Conservation (phyloP, 805 yeast genomes). For the Candida krabiensis region DNA sequence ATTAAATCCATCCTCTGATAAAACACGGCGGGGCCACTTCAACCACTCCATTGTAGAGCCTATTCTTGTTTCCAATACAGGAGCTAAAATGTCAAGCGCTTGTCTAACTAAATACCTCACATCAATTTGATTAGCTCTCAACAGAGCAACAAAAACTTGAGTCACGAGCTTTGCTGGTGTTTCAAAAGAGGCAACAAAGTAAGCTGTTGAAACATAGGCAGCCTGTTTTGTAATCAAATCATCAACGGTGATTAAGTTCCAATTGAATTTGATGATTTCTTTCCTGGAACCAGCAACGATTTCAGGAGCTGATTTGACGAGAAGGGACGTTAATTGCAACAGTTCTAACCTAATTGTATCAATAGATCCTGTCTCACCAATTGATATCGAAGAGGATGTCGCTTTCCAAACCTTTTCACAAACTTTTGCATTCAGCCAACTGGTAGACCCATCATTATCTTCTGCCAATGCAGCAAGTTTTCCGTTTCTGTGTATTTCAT, state of each 20-base stretch:
- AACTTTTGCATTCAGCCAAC: constrained; percentile 68
- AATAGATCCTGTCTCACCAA: constrained; percentile 61
- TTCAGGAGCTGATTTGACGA: constrained; percentile 67
- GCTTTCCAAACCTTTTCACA: constrained; percentile 74
- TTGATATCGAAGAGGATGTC: constrained; percentile 49
- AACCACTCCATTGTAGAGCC: constrained; percentile 72
- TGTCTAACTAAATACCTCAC: constrained; percentile 80
- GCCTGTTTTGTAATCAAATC: constrained; percentile 88
- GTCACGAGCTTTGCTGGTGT: constrained; percentile 87
- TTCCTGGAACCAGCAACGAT: constrained; percentile 63
- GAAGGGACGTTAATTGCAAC: constrained; percentile 74
- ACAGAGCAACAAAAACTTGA: constrained; percentile 86
- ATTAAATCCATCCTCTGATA: constrained; percentile 86
- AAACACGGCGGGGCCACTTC: constrained; percentile 90
- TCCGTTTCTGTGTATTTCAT: constrained; percentile 54
- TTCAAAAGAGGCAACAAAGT: constrained; percentile 83
- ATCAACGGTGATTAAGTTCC: constrained; percentile 89
- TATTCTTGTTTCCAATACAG: constrained; percentile 73
- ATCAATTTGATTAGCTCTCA: constrained; percentile 83
- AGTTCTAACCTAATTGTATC: constrained; percentile 77
- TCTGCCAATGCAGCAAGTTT: constrained; percentile 25
- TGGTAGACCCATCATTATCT: constrained; percentile 32
- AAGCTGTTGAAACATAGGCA: constrained; percentile 85
- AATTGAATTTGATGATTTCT: constrained; percentile 87
- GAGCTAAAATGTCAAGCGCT: constrained; percentile 85